These are phyloP conservation scores for Leptographium galeiforme DNA, from an alignment of 2,329 filamentous ascomycete species.

Conservation along the genomic window DNA sequence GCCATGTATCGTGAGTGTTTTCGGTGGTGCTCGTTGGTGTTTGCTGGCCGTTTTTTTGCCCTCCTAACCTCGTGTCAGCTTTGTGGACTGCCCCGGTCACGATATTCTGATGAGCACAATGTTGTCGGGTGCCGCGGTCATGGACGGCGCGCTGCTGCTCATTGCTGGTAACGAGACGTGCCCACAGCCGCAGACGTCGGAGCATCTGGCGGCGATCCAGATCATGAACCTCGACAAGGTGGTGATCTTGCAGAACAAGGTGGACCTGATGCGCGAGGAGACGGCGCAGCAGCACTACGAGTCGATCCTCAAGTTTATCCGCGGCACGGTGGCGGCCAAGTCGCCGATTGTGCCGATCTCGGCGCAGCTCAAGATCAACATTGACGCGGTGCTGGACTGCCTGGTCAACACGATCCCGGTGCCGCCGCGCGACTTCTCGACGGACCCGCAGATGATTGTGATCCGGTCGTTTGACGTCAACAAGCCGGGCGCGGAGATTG, in stretches of 20 bases:
- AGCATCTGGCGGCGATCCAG: constrained; percentile 97
- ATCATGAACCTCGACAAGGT: constrained; percentile 99
- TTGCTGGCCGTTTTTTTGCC: not conserved
- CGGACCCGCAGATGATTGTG: constrained; percentile 95
- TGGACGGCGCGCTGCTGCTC: constrained; percentile 92
- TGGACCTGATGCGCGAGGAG: constrained; percentile 95
- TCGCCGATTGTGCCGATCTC: constrained; percentile 93
- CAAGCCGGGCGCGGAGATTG: constrained; percentile 97
- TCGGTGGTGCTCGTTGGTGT: not conserved
- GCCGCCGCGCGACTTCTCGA: constrained; percentile 77
- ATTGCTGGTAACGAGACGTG: constrained; percentile 98
- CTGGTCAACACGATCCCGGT: constrained; percentile 93
- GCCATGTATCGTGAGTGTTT: constrained; percentile 74
- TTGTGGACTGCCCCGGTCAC: constrained; percentile 98
- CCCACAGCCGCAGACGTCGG: constrained; percentile 94
- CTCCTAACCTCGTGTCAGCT: constrained; percentile 34
- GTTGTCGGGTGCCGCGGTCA: constrained; percentile 98
- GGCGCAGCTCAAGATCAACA: constrained; percentile 98
- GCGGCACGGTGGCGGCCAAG: constrained; percentile 90
- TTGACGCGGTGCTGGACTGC: constrained; percentile 93
- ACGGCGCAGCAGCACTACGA: constrained; percentile 88
- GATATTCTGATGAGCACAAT: constrained; percentile 99
- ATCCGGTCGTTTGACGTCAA: constrained; percentile 99
- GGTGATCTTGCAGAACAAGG: constrained; percentile 99
- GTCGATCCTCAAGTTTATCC: constrained; percentile 96